phyloP scores from a whole-genome alignment of 305 asterid species.

The Coffea humblotiana region DNA sequence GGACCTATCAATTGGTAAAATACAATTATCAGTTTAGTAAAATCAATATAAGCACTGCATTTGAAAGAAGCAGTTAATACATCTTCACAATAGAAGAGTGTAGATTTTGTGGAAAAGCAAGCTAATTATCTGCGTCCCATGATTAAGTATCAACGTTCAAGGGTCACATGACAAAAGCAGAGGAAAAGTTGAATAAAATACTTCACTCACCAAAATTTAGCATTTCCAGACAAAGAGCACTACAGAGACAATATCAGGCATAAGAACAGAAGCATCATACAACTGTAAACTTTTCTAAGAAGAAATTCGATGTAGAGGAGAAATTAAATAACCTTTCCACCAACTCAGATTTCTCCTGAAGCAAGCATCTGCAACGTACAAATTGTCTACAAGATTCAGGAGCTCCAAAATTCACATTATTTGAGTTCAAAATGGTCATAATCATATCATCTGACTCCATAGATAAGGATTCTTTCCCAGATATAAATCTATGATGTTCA shows the following conservation, averaged over 20 bases:
- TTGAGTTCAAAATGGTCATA: slow-evolving; percentile 39
- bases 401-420: slow-evolving; percentile 40
- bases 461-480: slow-evolving; percentile 25
- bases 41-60: neutral
- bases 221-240: neutral
- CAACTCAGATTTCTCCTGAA: slow-evolving; percentile 39
- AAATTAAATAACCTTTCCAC: slow-evolving; percentile 46
- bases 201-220: neutral
- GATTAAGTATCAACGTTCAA: neutral
- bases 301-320: neutral
- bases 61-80: neutral
- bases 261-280: neutral
- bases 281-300: neutral
- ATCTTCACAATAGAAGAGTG: neutral
- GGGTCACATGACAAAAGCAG: neutral
- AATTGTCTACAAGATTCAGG: slow-evolving; percentile 36
- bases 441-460: slow-evolving; percentile 27
- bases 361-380: slow-evolving; percentile 43
- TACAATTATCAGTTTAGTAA: neutral
- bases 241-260: neutral
- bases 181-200: neutral
- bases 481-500: slow-evolving; percentile 19
- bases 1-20: neutral
- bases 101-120: neutral
- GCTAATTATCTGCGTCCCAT: neutral